These are phyloP conservation scores for Sicyos baderoa DNA, from an alignment of 306 rosid genomes.

Conservation along the genomic window DNA sequence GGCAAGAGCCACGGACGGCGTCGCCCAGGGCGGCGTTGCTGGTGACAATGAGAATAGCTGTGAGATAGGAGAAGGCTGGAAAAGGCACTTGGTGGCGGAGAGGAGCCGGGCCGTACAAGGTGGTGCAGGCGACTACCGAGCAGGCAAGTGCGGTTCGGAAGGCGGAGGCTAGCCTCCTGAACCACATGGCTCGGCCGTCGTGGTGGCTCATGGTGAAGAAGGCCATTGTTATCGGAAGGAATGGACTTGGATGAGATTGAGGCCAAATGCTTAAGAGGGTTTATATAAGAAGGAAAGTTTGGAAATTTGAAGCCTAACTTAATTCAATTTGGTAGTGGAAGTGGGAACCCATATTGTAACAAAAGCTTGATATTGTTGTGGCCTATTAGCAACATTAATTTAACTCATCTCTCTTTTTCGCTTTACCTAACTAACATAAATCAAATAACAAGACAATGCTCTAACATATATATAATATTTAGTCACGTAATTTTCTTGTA, in stretches of 20 bases:
- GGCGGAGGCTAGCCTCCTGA: slow-evolving; percentile 43
- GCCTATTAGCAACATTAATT: slow-evolving; percentile 1
- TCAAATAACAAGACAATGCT: not conserved
- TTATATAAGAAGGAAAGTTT: not conserved
- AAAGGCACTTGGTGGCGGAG: slow-evolving; percentile 36
- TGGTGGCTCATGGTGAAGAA: not conserved
- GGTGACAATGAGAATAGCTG: slow-evolving; percentile 43
- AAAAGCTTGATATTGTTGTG: not conserved
- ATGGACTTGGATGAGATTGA: not conserved
- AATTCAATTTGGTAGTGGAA: not conserved
- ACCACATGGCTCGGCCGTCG: slow-evolving; percentile 7
- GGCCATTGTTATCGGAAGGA: not conserved
- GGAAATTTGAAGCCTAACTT: not conserved
- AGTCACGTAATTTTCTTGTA: too few species aligned
- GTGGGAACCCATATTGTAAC: slow-evolving; percentile 6
- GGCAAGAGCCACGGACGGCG: slow-evolving; percentile 39
- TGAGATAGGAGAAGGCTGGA: slow-evolving; percentile 65
- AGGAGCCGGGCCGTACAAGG: slow-evolving; percentile 44
- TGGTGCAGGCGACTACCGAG: slow-evolving; percentile 40
- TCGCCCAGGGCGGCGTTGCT: slow-evolving; percentile 50
- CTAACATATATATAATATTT: too few species aligned
- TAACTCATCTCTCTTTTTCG: not conserved
- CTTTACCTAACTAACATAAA: slow-evolving; percentile 1
- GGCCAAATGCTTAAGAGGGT: not conserved
- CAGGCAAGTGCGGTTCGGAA: slow-evolving; percentile 49